A percentile compares a stretch with the other conserved stretches of the same genome.
Conservation (phyloP, 129 eudicot genomes). For the Sambucus nigra region DNA sequence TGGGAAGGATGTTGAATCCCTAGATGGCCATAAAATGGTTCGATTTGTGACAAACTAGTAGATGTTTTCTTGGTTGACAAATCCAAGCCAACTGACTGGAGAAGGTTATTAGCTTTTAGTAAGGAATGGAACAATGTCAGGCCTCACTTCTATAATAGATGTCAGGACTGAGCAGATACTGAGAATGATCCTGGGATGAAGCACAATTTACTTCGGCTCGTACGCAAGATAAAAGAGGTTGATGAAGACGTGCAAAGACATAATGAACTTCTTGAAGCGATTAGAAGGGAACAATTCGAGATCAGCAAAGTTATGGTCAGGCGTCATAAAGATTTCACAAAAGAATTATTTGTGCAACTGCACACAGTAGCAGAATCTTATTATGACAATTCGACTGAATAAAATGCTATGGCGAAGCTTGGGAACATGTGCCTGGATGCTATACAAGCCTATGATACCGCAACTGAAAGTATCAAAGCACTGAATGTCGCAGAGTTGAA, state of each 20-base stretch:
- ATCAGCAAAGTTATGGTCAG: slow-evolving; percentile 56
- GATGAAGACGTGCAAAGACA: no score
- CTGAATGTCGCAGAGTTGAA: no score
- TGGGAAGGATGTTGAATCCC: slow-evolving; percentile 15
- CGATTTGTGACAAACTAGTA: no score
- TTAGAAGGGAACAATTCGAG: slow-evolving; percentile 45
- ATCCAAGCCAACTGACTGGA: slow-evolving; percentile 81
- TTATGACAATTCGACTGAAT: slow-evolving; percentile 64
- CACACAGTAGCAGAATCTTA: slow-evolving; percentile 74
- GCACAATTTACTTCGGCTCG: slow-evolving; percentile 55
- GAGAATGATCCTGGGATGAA: slow-evolving; percentile 69
- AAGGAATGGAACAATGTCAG: slow-evolving; percentile 56
- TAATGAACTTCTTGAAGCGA: slow-evolving; percentile 55
- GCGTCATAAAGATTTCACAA: slow-evolving; percentile 86
- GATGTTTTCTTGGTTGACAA: slow-evolving; percentile 87
- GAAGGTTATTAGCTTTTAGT: slow-evolving; percentile 70
- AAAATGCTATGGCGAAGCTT: no score
- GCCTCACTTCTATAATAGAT: slow-evolving; percentile 64
- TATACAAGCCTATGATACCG: no score
- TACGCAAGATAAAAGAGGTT: slow-evolving; percentile 90
- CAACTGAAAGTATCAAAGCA: no score
- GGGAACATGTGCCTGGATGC: no score
- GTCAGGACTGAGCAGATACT: slow-evolving; percentile 63
- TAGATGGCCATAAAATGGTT: no score
- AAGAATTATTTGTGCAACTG: slow-evolving; percentile 73